Conservation (phyloP, 1,139 yeast species). For the Lodderomyces pseudojiufengensis region DNA sequence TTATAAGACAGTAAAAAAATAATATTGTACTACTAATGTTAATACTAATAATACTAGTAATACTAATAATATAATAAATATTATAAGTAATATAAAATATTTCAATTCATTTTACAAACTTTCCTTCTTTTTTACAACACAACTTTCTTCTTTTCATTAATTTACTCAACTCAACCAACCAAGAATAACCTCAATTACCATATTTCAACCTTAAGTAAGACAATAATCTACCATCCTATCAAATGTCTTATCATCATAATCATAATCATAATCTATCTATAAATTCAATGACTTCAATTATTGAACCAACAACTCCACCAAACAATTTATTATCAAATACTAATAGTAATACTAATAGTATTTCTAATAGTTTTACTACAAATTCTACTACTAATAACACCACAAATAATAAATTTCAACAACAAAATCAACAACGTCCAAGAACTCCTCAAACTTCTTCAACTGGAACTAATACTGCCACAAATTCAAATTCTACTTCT, state of each 20-base stretch:
- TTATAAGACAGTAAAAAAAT: too few relatives aligned
- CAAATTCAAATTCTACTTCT: constrained; percentile 6
- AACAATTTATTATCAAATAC: constrained; percentile 9
- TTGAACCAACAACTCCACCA: constrained; percentile 44
- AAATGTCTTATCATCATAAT: constrained; percentile 1
- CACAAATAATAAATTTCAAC: constrained; percentile 4
- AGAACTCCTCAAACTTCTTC: constrained; percentile 12
- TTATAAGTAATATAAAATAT: too few relatives aligned
- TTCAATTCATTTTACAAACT: too few relatives aligned
- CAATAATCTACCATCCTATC: constrained; percentile 4
- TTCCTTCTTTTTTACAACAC: too few relatives aligned
- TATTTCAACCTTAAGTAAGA: too few relatives aligned
- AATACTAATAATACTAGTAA: too few relatives aligned
- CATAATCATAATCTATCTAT: constrained; percentile 38
- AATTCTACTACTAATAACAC: constrained; percentile 1
- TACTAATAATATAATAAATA: too few relatives aligned
- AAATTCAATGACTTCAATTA: constrained; percentile 33
- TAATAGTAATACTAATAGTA: constrained; percentile 3
- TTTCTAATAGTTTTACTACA: too few relatives aligned
- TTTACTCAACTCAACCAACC: too few relatives aligned
- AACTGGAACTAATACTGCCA: constrained; percentile 8
- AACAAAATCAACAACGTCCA: constrained; percentile 6
- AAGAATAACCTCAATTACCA: too few relatives aligned
- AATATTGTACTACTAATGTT: too few relatives aligned
- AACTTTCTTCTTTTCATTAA: too few relatives aligned